phyloP scores from a whole-genome alignment of 345 rosid genomes.

The Acer saccharum region DNA sequence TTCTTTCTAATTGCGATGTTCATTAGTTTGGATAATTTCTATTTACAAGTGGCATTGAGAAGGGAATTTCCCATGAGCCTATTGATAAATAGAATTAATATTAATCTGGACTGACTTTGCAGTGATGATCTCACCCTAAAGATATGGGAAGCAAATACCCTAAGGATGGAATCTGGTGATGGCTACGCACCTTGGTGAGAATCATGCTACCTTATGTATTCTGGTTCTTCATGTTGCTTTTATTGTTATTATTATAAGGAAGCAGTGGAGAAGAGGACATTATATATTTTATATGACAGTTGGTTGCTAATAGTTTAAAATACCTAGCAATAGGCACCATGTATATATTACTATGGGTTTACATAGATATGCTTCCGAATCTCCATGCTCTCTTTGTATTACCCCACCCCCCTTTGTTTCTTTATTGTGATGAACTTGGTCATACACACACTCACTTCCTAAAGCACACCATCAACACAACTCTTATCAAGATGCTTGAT shows the following conservation, averaged over 20 bases:
- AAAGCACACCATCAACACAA: not conserved
- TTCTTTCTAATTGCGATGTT: constrained; percentile 11
- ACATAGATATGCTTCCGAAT: not conserved
- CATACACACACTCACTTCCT: not conserved
- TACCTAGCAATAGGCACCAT: not conserved
- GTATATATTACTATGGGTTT: not conserved
- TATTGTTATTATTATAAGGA: not conserved
- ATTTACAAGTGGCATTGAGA: constrained; percentile 6
- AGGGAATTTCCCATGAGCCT: not conserved
- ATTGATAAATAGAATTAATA: constrained; percentile 7
- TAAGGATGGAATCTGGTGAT: constrained; percentile 61
- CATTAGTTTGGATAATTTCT: not conserved
- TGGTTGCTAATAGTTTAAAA: not conserved
- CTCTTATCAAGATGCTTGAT: not conserved
- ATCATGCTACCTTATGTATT: constrained; percentile 22
- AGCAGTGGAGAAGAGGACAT: not conserved
- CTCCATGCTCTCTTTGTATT: not conserved
- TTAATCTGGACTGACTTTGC: constrained; percentile 36
- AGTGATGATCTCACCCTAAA: constrained; percentile 96
- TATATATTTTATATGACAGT: not conserved
- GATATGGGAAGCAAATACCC: constrained; percentile 73
- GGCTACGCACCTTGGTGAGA: constrained; percentile 83
- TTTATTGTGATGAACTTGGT: not conserved
- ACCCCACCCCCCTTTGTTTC: not conserved
- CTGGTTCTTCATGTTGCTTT: constrained; percentile 20